Evolutionary conservation across 768 basidiomycete species (phyloP).

Genomic region (Russula sp.): DNA sequence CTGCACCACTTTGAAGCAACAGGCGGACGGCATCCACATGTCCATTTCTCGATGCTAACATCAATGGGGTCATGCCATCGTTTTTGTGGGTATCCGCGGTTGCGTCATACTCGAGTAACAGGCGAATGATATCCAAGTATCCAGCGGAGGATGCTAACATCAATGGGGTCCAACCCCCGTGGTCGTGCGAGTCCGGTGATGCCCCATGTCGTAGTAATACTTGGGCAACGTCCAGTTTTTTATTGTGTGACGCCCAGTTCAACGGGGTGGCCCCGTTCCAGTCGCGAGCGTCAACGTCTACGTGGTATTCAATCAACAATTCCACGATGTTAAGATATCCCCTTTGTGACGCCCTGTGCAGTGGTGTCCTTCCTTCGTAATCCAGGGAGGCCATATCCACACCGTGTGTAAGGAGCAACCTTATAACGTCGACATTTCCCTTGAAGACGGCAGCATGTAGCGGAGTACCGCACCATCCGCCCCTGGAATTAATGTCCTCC

Average conservation of each 20-base stretch:
- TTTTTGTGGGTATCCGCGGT: no score
- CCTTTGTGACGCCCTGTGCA: not conserved
- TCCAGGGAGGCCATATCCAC: not conserved
- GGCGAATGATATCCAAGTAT: no score
- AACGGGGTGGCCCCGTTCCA: not conserved
- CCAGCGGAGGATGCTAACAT: no score
- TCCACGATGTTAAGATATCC: not conserved
- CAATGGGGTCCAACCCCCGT: not conserved
- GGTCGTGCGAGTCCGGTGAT: not conserved
- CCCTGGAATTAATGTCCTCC: not conserved
- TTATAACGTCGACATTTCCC: not conserved
- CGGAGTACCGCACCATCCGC: not conserved
- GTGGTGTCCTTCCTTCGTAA: not conserved
- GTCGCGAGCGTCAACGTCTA: not conserved
- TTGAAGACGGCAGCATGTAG: not conserved
- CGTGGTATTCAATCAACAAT: not conserved
- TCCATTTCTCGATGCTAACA: not conserved
- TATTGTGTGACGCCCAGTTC: not conserved
- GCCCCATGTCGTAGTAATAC: not conserved
- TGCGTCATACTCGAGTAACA: no score
- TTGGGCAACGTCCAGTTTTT: not conserved
- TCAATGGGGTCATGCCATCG: not conserved
- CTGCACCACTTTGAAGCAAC: not conserved
- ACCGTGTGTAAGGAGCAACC: not conserved
- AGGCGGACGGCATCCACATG: not conserved